phyloP scores from a whole-genome alignment of 129 eudicot genomes.

The Centrapalus pauciflorus region DNA sequence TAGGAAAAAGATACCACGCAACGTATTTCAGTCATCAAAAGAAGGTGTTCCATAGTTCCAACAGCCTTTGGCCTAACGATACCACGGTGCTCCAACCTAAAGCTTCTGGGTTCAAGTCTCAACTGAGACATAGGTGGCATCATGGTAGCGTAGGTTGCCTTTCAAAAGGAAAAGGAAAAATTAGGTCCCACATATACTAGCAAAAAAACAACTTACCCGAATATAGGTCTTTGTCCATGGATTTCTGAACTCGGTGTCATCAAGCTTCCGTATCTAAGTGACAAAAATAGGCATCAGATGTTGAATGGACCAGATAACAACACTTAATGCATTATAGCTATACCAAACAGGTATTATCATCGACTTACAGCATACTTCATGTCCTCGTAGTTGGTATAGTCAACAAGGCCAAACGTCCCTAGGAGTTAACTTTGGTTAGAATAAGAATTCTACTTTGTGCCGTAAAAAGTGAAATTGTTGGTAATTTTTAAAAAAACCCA shows the following conservation, averaged over 20 bases:
- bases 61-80: too few relatives aligned
- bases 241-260: constrained; percentile 93
- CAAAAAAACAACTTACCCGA: constrained; percentile 41
- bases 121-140: too few relatives aligned
- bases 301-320: not conserved
- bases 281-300: constrained; percentile 11
- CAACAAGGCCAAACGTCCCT: constrained; percentile 92
- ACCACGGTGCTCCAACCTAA: too few relatives aligned
- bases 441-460: not conserved
- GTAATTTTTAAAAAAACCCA: too few relatives aligned
- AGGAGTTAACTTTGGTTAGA: constrained; percentile 17
- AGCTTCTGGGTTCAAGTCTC: too few relatives aligned
- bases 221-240: constrained; percentile 87
- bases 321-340: not conserved
- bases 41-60: too few relatives aligned
- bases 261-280: constrained; percentile 79
- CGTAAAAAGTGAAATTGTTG: too few relatives aligned
- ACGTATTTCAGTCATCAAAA: too few relatives aligned
- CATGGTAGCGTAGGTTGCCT: too few relatives aligned
- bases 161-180: not conserved
- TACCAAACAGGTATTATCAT: not conserved
- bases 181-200: not conserved
- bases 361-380: constrained; percentile 97
- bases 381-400: constrained; percentile 81
- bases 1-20: too few relatives aligned